Base-by-base conservation (phyloP, 1,284 basidiomycete genomes). In the Laetiporus sulphureus region DNA sequence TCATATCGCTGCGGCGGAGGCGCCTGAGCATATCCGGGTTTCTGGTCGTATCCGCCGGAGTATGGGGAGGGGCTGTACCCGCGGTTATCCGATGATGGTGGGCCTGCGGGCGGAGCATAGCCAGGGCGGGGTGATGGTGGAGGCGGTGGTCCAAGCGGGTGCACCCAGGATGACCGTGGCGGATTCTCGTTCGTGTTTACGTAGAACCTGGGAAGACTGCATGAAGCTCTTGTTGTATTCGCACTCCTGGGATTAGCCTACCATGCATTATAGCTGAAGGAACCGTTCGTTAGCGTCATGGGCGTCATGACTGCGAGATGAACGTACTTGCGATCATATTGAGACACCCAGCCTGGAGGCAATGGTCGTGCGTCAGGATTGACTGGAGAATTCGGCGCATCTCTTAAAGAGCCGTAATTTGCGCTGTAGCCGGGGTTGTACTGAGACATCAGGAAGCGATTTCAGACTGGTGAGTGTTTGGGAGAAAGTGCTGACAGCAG, bases 281-380 rank as follows among this genome's bases (percentile, higher is more conserved):
- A 3, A 32, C 32, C 18, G 21, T 30, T 7, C 25, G 33, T 42
- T 16, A 20, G 15, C 20, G n/a, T 38, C 7, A 37, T 42, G 30
- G 47, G 16, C 19, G 24, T 3, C 8, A 29, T 35, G 30, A 31
- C 7, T 20, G 24, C 19, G 40, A 40, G 16, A 20, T 35, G 37
- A 31, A 68, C 79, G 40, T 55, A 87, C 83, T 78, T 79, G 41
- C 59, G 45, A 53, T 88, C 82, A 55, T 69, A 88, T 55, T 85
- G 82, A 23, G 72, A 61, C 20, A 77, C 68, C 82, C 83, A 88
- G 19, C 85, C 85, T 5, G 66, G 66, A 15, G 84, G 83, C 0
- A 87, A 66, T 5, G 67, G 63, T 35, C 83, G 72, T n/a, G 59
- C 60, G 56, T 86, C 83, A 13, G 75, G 77, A 59, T 85, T 86